Evolutionary conservation across 1,284 basidiomycete genomes (phyloP), one percentile per base, ranked within the genome.

Genomic region (Leccinum subspadiceum): DNA sequence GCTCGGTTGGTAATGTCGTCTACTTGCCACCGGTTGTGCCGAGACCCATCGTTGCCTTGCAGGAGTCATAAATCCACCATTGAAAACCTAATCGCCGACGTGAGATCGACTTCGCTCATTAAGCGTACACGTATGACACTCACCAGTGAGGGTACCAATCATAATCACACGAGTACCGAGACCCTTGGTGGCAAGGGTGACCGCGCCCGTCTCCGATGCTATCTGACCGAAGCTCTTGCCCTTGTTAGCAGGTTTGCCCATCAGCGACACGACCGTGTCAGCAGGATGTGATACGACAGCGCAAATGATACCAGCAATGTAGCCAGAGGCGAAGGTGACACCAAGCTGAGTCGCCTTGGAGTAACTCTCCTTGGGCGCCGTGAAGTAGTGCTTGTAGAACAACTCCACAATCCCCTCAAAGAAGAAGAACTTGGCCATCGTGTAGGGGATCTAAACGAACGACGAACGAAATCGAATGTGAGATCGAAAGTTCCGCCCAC

Each of bases 391-490:
- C 56, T 82, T 86, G 78, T 92, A 92, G 82, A 92, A 92, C 64
- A 87, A 66, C 67, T 82, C 77, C 69, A 86, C 90, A 66, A 89
- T 90, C 80, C 85, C 85, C 75, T 92, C 90, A 73, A 86, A 92
- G 84, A 87, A 89, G 84, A 81, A 89, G 84, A 92, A 92, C 76
- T 92, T 92, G 77, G 90, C 89, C 90, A 92, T 92, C 64, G 90
- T 92, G 78, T 92, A 92, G 48, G 90, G 90, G 69, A 92, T 91
- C 87, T 90, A 61, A 12, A n/a, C 29, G 8, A 24, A 35, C 24
- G 4, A n/a, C n/a, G 10, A 50, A 50, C 48, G 17, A 9, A 17
- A 17, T 37, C 7, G 4, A 37, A 15, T 9, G 26, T 33, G 22
- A 60, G 48, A 4, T 53, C n/a, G 20, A 6, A 6, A 9, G 17